Evolutionary conservation across 108 stramenopile species (phyloP).

Genomic region (Cyclotella baltica): DNA sequence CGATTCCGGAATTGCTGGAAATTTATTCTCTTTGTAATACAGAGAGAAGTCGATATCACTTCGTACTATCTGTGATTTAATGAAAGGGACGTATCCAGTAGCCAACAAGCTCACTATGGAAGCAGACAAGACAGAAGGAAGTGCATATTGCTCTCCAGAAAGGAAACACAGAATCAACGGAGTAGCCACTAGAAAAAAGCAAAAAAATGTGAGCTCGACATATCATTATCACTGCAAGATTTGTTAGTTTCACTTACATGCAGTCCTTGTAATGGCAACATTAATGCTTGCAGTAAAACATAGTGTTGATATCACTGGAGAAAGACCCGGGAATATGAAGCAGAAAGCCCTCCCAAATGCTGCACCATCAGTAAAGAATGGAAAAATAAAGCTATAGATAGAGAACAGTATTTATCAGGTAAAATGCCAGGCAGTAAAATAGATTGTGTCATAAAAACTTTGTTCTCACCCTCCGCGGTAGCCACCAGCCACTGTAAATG

Average conservation of each 20-base stretch:
- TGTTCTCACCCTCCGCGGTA: constrained; percentile 68
- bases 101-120: constrained; percentile 63
- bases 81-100: constrained; percentile 66
- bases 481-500: constrained; percentile 74
- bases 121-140: constrained; percentile 62
- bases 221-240: not conserved
- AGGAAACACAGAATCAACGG: constrained; percentile 64
- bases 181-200: constrained; percentile 43
- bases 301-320: constrained; percentile 49
- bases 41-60: constrained; percentile 63
- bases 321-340: constrained; percentile 43
- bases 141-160: constrained; percentile 61
- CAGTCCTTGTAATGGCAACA: constrained; percentile 73
- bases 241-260: constrained; percentile 14
- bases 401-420: too few species aligned
- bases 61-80: constrained; percentile 65
- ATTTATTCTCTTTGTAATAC: constrained; percentile 41
- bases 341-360: constrained; percentile 64
- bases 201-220: not conserved
- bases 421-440: too few species aligned
- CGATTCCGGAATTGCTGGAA: not conserved
- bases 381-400: constrained; percentile 81
- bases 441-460: too few species aligned
- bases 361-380: constrained; percentile 65
- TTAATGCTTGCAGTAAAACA: constrained; percentile 73